Evolutionary conservation across 2,329 filamentous ascomycete species (phyloP).

Genomic region (Aaosphaeria pasadenensis): DNA sequence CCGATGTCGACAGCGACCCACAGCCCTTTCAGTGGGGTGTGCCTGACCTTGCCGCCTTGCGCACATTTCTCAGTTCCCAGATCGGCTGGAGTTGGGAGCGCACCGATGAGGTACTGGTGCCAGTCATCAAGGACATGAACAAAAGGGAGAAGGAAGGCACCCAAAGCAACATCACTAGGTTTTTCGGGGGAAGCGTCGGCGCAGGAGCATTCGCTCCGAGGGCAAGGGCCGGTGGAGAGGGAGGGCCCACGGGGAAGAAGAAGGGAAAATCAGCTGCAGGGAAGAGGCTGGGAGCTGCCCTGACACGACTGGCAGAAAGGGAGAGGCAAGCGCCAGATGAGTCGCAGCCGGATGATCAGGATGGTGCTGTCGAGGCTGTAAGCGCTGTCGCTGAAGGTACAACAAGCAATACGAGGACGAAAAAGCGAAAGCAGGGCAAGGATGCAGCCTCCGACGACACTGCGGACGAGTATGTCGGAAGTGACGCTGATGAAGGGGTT

Average conservation of each 20-base stretch:
- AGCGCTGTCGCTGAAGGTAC: background rate
- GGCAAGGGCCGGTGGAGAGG: slow-evolving; percentile 47
- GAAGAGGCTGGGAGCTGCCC: slow-evolving; percentile 32
- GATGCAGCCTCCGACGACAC: background rate
- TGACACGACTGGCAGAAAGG: slow-evolving; percentile 27
- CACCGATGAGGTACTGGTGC: slow-evolving; percentile 92
- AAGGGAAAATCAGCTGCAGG: slow-evolving; percentile 27
- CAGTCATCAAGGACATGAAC: slow-evolving; percentile 96
- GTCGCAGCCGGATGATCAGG: slow-evolving; percentile 8
- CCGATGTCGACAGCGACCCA: slow-evolving; percentile 77
- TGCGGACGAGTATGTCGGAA: background rate
- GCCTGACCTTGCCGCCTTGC: slow-evolving; percentile 81
- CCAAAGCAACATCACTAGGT: slow-evolving; percentile 93
- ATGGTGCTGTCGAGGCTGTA: slow-evolving; percentile 7
- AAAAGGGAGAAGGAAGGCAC: slow-evolving; percentile 82
- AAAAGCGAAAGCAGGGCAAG: slow-evolving; percentile 1
- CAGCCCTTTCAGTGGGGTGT: slow-evolving; percentile 93
- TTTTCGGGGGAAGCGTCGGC: slow-evolving; percentile 74
- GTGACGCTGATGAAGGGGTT: slow-evolving; percentile 3
- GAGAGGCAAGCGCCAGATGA: slow-evolving; percentile 13
- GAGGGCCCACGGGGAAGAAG: slow-evolving; percentile 56
- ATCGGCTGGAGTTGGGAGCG: slow-evolving; percentile 91
- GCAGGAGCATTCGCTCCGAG: slow-evolving; percentile 70
- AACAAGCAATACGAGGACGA: background rate
- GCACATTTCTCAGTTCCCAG: slow-evolving; percentile 82